Conservation (phyloP, 495 filamentous ascomycete species). For the Neurospora discreta region DNA sequence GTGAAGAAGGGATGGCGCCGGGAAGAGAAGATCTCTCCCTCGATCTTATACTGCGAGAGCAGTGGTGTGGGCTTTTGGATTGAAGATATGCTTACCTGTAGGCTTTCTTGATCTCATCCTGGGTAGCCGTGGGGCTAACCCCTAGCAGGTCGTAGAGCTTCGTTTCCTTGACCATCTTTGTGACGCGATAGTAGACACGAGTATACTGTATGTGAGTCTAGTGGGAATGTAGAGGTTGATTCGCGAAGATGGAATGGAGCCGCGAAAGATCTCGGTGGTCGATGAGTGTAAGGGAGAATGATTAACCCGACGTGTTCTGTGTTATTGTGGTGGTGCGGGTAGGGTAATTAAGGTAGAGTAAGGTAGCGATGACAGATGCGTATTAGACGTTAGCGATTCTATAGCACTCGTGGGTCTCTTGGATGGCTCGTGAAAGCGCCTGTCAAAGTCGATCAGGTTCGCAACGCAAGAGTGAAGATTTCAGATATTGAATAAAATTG, state of each 20-base stretch:
- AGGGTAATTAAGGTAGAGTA: background rate
- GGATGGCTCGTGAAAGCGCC: background rate
- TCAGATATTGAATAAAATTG: background rate
- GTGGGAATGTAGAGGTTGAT: background rate
- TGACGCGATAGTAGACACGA: background rate
- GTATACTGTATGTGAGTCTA: background rate
- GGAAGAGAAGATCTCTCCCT: background rate
- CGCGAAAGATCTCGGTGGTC: background rate
- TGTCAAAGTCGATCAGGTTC: background rate
- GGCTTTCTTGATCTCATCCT: conserved; percentile 96
- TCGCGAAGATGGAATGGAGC: background rate
- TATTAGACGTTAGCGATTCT: background rate
- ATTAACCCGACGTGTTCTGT: background rate
- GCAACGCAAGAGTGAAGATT: background rate
- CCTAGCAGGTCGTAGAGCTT: conserved; percentile 73
- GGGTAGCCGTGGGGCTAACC: conserved; percentile 65
- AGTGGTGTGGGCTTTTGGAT: background rate
- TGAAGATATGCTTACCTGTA: conserved; percentile 53
- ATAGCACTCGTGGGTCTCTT: background rate
- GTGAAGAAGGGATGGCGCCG: background rate
- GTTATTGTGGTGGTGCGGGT: background rate
- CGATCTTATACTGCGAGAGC: background rate
- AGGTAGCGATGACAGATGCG: background rate
- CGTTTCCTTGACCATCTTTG: conserved; percentile 73
- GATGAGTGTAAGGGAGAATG: background rate